phyloP scores from a whole-genome alignment of 768 basidiomycete genomes.

The Tubosaeta brunneosetosa region DNA sequence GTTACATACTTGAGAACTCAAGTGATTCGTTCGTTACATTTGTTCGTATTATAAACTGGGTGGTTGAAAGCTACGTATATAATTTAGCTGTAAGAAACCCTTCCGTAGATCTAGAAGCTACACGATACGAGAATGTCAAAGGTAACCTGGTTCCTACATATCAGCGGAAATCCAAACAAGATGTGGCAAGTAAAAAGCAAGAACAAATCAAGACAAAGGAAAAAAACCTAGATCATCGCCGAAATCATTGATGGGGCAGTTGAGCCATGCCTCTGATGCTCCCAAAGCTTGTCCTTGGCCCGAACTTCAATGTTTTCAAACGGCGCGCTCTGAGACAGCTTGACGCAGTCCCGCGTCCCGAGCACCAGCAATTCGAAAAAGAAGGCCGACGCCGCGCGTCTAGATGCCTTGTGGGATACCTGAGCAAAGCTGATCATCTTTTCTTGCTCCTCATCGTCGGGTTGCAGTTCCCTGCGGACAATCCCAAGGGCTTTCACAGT shows the following conservation, averaged over 20 bases:
- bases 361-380: slow-evolving; percentile 97
- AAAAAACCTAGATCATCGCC: slow-evolving; percentile 31
- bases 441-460: slow-evolving; percentile 45
- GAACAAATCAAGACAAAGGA: slow-evolving; percentile 11
- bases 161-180: neutral
- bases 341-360: slow-evolving; percentile 87
- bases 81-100: neutral
- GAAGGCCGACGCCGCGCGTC: slow-evolving; percentile 90
- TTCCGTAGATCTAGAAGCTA: slow-evolving; percentile 7
- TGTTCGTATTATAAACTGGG: neutral
- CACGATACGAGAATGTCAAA: neutral
- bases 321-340: slow-evolving; percentile 64
- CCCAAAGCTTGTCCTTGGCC: slow-evolving; percentile 84
- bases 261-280: slow-evolving; percentile 50
- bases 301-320: slow-evolving; percentile 85
- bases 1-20: too few species aligned
- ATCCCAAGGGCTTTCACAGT: slow-evolving; percentile 80
- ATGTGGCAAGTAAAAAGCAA: slow-evolving; percentile 4
- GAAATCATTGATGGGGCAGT: slow-evolving; percentile 43
- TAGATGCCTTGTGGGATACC: slow-evolving; percentile 80
- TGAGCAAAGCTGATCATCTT: slow-evolving; percentile 73
- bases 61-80: neutral
- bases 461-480: slow-evolving; percentile 67
- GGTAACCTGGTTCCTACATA: neutral
- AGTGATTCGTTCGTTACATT: too few species aligned